Evolutionary conservation across 2,329 filamentous ascomycete species (phyloP), one percentile per base, ranked within the genome.

Genomic region (Dactylella cylindrospora): DNA sequence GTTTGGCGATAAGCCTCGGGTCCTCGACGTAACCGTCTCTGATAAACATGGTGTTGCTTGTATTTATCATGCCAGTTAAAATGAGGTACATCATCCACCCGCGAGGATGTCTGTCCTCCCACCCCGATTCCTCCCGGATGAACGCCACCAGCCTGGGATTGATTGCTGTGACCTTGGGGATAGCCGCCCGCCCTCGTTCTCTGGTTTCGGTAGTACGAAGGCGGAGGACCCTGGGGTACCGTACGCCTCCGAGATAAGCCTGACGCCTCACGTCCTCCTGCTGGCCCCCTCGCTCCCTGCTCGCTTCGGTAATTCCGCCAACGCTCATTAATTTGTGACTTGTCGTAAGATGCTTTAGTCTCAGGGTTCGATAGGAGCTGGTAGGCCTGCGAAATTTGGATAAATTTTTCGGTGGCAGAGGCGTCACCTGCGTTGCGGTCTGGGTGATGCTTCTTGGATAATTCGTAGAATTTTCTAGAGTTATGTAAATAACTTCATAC

Each of bases 371-470:
- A 82, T 57, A 96, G 85, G 36, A 86, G 74, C 55, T 82, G 78
- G 77, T 95, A 96, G 67, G 90, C 90, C 71, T 93, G 86, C 71
- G 83, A 86, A 71, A 96, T 85, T 68, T 82, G 80, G 73, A 90
- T 83, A 78, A 95, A 98, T 71, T 84, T 86, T 55, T 81, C 76
- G 3, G 84, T 78, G 65, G 90, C 86, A 57, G 75, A 71, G 3
- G 87, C 85, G 73, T 95, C 85, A 68, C 80, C 71, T 61, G 80
- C 88, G 77, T 97, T 94, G 71, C 84, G 83, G 78, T 98, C 93
- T 0, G 93, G 93, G 74, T 98, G 93, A 79, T 95, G 85, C 49
- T 80, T 76, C 75, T 96, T 95, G 70, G 90, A 95, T 72, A 97
- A 86, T 64, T 80, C 75, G 79, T 96, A 97, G 80, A 96, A 98